Conservation (phyloP, 2,329 filamentous ascomycete genomes). For the Alternaria longipes region DNA sequence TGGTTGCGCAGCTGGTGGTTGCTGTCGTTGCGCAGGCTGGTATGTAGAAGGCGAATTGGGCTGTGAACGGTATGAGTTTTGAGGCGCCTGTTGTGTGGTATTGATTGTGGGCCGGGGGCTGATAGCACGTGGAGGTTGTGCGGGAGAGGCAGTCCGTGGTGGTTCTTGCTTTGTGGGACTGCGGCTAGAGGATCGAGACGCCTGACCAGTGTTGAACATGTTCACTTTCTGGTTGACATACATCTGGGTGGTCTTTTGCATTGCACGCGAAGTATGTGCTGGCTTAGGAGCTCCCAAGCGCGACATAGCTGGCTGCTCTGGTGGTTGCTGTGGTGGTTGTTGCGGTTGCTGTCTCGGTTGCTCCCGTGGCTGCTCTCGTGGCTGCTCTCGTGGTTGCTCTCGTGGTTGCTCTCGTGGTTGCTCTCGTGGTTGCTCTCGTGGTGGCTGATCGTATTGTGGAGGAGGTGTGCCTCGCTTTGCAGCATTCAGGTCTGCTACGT, state of each 20-base stretch:
- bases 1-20: conserved; percentile 9
- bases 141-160: conserved; percentile 69
- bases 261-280: conserved; percentile 90
- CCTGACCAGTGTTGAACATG: conserved; percentile 68
- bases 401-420: conserved; percentile 45
- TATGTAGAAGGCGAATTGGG: conserved; percentile 19
- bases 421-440: conserved; percentile 36
- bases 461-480: conserved; percentile 79
- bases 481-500: conserved; percentile 58
- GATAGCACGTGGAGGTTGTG: conserved; percentile 64
- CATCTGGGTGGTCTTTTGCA: conserved; percentile 93
- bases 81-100: conserved; percentile 26
- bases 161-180: conserved; percentile 57
- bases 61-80: conserved; percentile 23
- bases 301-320: conserved; percentile 65
- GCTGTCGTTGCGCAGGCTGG: conserved; percentile 13
- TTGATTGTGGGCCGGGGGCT: conserved; percentile 67
- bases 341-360: conserved; percentile 46
- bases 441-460: conserved; percentile 79
- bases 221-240: conserved; percentile 84
- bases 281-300: conserved; percentile 88
- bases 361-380: conserved; percentile 31
- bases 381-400: conserved; percentile 46
- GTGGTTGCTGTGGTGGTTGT: background rate
- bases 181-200: conserved; percentile 67